A percentile compares a stretch with the other conserved stretches of the same genome.
Evolutionary conservation across 352 stramenopile species (phyloP).

Genomic region (Phytophthora boehmeriae): DNA sequence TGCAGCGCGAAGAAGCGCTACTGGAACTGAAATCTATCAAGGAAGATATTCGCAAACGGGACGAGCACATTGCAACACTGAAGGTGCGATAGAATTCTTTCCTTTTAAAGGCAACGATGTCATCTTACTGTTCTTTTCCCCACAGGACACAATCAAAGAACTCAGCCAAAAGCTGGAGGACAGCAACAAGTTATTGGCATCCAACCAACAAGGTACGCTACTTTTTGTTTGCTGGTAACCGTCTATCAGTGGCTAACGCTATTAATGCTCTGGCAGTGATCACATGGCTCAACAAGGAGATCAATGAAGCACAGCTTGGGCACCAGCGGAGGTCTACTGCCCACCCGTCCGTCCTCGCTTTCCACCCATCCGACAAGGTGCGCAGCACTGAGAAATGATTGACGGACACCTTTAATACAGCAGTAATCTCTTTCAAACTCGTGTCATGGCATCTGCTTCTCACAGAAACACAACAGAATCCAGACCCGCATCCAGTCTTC

Average conservation of each 20-base stretch:
- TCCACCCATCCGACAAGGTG: constrained; percentile 60
- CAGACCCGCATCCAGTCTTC: constrained; percentile 18
- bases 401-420: not conserved
- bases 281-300: constrained; percentile 92
- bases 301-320: constrained; percentile 87
- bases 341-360: constrained; percentile 76
- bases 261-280: constrained; percentile 61
- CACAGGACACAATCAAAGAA: constrained; percentile 67
- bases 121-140: not conserved
- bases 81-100: constrained; percentile 42
- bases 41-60: constrained; percentile 72
- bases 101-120: not conserved
- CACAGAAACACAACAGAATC: constrained; percentile 26
- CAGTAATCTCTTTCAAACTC: not conserved
- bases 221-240: not conserved
- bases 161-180: constrained; percentile 87
- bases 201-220: constrained; percentile 86
- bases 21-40: constrained; percentile 68
- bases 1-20: constrained; percentile 66
- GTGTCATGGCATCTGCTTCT: not conserved
- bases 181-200: constrained; percentile 87
- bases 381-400: not conserved
- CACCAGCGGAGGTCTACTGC: constrained; percentile 64
- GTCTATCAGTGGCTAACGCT: constrained; percentile 1
- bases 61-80: constrained; percentile 64